Base-by-base conservation (phyloP, 345 rosid genomes). In the Ailanthus altissimus region DNA sequence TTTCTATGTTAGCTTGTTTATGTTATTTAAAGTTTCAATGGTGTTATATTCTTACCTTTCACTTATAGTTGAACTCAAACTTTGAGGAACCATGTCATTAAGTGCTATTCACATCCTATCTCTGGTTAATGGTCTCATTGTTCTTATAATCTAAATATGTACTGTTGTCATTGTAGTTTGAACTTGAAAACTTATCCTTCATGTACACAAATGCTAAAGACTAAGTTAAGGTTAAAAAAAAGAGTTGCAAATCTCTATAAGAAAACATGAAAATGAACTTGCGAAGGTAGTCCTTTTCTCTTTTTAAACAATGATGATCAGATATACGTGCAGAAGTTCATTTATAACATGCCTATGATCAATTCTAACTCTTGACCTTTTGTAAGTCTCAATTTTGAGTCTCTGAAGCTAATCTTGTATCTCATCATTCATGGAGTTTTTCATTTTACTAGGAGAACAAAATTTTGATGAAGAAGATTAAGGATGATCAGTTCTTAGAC, bases 161-260 rank as follows among this genome's bases (percentile, higher is more conserved):
- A 62, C 38, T 42, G 20, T 56, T 72, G 54, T 6, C 59, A 21
- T 76, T 90, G 89, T 91, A 96, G 99, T 86, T 94, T 68, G 99
- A 96, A 87, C 94, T 96, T 85, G 99, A 96, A 85, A 92, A 96
- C 67, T 82, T 96, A 16, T 90, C 98, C 78, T 96, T 96, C 85
- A 92, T 96, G 98, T 93, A 96, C 80, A 90, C 92, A 72, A 93
- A 86, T 77, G 86, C 98, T n/a, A 98, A 92, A 82, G 94, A 96
- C 84, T 96, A 88, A 82, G 91, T 89, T 38, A 88, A 90, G 82
- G 88, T 89, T 86, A 92, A n/a, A 87, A 83, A 85, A 89, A 83
- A 89, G 94, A 84, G 90, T 93, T 61, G 87, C 97, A 20, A 97
- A 92, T 76, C 97, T 96, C 45, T 88, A 87, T 66, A 93, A 91